Evolutionary conservation across 75 land plant genomes (phyloP).

Genomic region (Larix kaempferi): DNA sequence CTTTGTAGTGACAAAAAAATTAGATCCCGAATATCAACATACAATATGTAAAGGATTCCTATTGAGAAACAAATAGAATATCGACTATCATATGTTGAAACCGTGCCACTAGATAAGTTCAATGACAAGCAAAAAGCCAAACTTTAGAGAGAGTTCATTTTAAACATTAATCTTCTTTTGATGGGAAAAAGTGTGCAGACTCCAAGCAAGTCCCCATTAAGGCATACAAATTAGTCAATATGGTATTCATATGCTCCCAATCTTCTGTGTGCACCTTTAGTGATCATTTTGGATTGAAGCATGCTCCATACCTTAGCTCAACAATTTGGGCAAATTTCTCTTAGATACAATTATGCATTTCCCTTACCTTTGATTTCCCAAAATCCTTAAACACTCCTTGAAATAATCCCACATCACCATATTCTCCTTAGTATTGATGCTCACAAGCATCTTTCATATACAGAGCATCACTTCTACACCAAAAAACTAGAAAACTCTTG

Average conservation of each 20-base stretch:
- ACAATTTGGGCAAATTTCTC: constrained; percentile 85
- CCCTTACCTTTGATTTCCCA: constrained; percentile 54
- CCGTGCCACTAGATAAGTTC: too few species aligned
- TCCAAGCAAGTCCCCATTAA: constrained; percentile 90
- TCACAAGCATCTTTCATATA: constrained; percentile 92
- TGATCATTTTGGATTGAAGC: constrained; percentile 78
- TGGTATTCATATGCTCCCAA: constrained; percentile 81
- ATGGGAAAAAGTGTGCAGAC: constrained; percentile 69
- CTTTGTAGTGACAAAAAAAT: too few species aligned
- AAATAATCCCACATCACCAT: constrained; percentile 87
- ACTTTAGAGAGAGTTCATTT: too few species aligned
- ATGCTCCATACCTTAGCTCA: constrained; percentile 80
- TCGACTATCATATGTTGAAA: too few species aligned
- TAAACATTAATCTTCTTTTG: too few species aligned
- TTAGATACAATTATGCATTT: constrained; percentile 61
- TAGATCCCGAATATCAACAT: too few species aligned
- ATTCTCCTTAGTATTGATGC: constrained; percentile 81
- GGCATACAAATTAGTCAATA: constrained; percentile 89
- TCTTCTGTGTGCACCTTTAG: constrained; percentile 66
- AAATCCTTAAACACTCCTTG: constrained; percentile 85
- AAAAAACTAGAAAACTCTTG: constrained; percentile 69
- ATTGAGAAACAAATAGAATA: too few species aligned
- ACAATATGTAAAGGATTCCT: too few species aligned
- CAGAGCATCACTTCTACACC: constrained; percentile 72
- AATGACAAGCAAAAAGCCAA: too few species aligned